Base-by-base conservation (phyloP, 2,329 filamentous ascomycete genomes). In the Penicillium digitatum region DNA sequence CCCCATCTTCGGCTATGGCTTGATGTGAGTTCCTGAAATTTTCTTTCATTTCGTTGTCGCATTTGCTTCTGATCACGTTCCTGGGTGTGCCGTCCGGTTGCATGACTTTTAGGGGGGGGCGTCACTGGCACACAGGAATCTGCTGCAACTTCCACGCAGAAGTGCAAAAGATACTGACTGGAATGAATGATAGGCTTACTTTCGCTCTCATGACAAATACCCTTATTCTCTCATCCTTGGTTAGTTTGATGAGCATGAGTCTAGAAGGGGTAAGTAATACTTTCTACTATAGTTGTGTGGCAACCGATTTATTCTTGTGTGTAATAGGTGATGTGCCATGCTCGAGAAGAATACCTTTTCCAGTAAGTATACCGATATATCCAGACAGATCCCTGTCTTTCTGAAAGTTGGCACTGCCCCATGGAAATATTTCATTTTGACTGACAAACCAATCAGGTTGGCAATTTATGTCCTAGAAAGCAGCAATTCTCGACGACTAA, bases 171-270 rank as follows among this genome's bases (percentile, higher is more conserved):
- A 57, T 62, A 56, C 64, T 64, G 45, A 59, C 26, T 53, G 37
- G 35, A 31, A 32, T 43, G 37, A 22, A 20, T 34, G 26, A 24
- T 60, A 77, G 74, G 81, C 72, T 86, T 51, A 73, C 84, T 52
- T 86, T 85, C 58, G 78, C 85, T 39, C 80, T 78, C 53, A 73
- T 86, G 71, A 85, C 82, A 48, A 85, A 85, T 61, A 81, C 85
- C 46, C 72, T 85, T 18, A 74, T 85, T 54, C 79, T 85, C 56
- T 84, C 82, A 31, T 83, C 81, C 29, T 69, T 84, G 60, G 82
- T 84, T 58, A 82, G 79, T 57, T 72, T 84, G 56, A 75, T 85
- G 65, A 82, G 80, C 39, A 82, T 84, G 71, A 82, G 79, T 56
- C 69, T 85, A 53, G 64, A 82, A 80, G 76, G 81, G 78, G 74